phyloP scores from a whole-genome alignment of 345 rosid genomes.

The Sonneratia alba region DNA sequence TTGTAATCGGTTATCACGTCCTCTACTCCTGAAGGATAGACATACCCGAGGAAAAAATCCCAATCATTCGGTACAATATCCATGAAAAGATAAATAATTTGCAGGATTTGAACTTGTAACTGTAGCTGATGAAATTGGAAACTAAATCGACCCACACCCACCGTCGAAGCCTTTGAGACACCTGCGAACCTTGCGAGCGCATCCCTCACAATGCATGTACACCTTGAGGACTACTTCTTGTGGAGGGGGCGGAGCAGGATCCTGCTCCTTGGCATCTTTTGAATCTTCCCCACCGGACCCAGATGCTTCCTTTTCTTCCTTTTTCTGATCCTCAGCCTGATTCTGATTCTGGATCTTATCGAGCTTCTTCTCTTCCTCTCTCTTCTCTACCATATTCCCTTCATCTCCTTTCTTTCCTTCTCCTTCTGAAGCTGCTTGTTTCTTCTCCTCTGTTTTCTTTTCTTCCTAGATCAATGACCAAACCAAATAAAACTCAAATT shows the following conservation, averaged over 20 bases:
- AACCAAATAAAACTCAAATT: neutral
- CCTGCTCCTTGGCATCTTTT: neutral
- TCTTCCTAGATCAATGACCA: constrained; percentile 31
- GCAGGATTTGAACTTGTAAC: neutral
- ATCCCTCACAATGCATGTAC: constrained; percentile 98
- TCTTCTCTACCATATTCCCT: constrained; percentile 26
- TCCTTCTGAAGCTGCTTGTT: constrained; percentile 19
- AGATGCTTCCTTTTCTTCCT: neutral
- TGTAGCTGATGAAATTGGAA: neutral
- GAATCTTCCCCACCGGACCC: neutral
- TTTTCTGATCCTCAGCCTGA: constrained; percentile 15
- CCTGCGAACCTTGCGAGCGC: constrained; percentile 76
- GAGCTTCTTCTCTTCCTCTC: constrained; percentile 23
- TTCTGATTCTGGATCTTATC: constrained; percentile 30
- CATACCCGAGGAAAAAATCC: neutral
- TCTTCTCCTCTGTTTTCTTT: constrained; percentile 40
- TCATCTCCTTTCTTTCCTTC: neutral
- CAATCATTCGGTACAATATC: neutral
- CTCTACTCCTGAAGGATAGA: constrained; percentile 52
- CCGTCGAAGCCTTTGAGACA: constrained; percentile 79
- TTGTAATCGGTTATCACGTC: constrained; percentile 77
- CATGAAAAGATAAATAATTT: neutral
- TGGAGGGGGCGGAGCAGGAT: constrained; percentile 42
- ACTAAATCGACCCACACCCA: neutral
- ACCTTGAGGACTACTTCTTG: constrained; percentile 68